phyloP scores from a whole-genome alignment of 2,329 filamentous ascomycete genomes.

The Cladosporium phlei region DNA sequence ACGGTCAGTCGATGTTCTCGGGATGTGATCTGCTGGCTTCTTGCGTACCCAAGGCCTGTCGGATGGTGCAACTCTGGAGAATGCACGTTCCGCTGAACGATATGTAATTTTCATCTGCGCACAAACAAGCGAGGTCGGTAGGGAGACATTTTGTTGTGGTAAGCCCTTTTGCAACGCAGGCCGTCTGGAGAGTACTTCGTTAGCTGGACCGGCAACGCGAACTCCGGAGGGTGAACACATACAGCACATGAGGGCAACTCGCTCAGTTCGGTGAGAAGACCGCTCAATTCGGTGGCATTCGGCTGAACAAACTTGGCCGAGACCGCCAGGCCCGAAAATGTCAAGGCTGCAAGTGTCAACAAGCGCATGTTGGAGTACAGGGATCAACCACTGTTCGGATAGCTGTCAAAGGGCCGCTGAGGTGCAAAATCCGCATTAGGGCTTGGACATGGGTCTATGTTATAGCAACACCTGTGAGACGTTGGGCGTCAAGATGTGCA shows the following conservation, averaged over 20 bases:
- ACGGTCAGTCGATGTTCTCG: not conserved
- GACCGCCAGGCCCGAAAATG: not conserved
- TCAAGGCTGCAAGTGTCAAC: not conserved
- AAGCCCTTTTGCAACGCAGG: not conserved
- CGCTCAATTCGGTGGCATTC: not conserved
- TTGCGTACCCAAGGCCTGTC: not conserved
- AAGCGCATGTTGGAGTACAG: not conserved
- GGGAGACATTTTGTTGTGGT: not conserved
- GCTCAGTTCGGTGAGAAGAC: not conserved
- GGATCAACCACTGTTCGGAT: not conserved
- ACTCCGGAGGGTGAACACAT: not conserved
- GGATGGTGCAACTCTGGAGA: not conserved
- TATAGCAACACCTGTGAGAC: not conserved
- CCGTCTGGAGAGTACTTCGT: not conserved
- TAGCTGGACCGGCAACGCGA: not conserved
- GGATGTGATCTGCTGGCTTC: not conserved
- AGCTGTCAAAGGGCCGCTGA: not conserved
- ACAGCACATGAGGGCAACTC: slow-evolving; percentile 1
- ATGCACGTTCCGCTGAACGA: not conserved
- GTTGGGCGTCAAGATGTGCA: too few relatives aligned
- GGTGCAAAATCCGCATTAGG: not conserved
- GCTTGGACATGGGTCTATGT: not conserved
- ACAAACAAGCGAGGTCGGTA: slow-evolving; percentile 1
- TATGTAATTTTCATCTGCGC: not conserved
- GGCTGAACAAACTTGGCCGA: not conserved